phyloP scores from a whole-genome alignment of 2,329 filamentous ascomycete genomes.

The Cladosporium sp. region DNA sequence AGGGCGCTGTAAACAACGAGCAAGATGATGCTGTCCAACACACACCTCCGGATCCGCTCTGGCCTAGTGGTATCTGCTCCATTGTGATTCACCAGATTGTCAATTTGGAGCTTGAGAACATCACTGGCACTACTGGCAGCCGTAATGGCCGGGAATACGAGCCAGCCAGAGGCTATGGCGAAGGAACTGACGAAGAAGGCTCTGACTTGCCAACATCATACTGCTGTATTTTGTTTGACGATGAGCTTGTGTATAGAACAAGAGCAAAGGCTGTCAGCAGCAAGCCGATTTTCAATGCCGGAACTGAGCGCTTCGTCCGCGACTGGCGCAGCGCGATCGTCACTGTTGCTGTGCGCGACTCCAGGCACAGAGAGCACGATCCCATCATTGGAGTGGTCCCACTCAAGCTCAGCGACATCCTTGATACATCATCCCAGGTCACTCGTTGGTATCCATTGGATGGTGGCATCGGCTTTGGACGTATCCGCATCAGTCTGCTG shows the following conservation, averaged over 20 bases:
- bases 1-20: constrained; percentile 67
- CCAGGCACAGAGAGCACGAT: constrained; percentile 85
- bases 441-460: constrained; percentile 96
- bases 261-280: constrained; percentile 88
- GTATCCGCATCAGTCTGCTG: constrained; percentile 79
- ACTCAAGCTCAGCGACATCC: constrained; percentile 79
- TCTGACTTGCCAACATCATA: constrained; percentile 82
- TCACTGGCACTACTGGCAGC: constrained; percentile 78
- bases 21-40: constrained; percentile 81
- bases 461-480: constrained; percentile 84
- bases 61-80: constrained; percentile 85
- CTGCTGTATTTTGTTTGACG: constrained; percentile 86
- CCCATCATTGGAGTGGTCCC: constrained; percentile 91
- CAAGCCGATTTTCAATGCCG: constrained; percentile 95
- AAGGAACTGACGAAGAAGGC: constrained; percentile 79
- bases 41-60: constrained; percentile 92
- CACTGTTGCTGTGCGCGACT: constrained; percentile 83
- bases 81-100: constrained; percentile 92
- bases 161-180: constrained; percentile 78
- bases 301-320: constrained; percentile 85
- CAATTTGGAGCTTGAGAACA: constrained; percentile 84
- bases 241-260: constrained; percentile 89
- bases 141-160: constrained; percentile 83
- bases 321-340: constrained; percentile 88
- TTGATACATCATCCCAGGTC: constrained; percentile 79